Base-by-base conservation (phyloP, 169 alveolate genomes). In the Cryptosporidium parvum region DNA sequence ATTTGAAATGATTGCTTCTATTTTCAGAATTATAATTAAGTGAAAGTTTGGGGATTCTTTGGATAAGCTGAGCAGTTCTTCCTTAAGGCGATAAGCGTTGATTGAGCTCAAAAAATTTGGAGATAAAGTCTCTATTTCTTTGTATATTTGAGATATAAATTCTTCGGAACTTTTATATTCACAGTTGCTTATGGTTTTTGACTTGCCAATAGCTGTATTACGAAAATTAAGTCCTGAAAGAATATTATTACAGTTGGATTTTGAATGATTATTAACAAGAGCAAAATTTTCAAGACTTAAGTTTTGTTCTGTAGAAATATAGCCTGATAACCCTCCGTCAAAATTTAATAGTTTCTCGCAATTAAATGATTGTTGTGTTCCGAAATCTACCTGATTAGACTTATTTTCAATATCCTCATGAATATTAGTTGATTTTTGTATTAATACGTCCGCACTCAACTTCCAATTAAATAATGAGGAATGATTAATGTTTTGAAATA, bases 401-500 rank as follows among this genome's bases (percentile, higher is more conserved):
- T 7, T 51, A 70, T 48, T 18, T 48, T 70, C 68, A 37, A 26
- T 12, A 37, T 35, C 23, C 8, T 3, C n/a, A 45, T 39, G 12
- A 5, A 2, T 29, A 45, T 29, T 9, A 21, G 29, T 48, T 14
- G 52, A 23, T 37, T 37, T 26, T 44, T 80, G 80, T 29, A 80
- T 39, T 4, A 39, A 4, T 37, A 80, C 42, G 10, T 31, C 35
- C 23, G 75, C 61, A 16, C 45, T 26, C 9, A 58, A 80, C 16
- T 26, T 44, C 89, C 89, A 80, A 6, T 61, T n/a, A 48, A 80
- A 44, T 29, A 80, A 21, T 10, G 80, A 62, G 12, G 75, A 62
- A 35, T 42, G 18, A n/a, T 59, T 80, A 16, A 80, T 80, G 33
- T 80, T 80, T 39, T 80, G 89, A 65, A 7, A 80, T 31, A 80